A percentile compares a stretch with the other conserved stretches of the same genome.
phyloP scores from a whole-genome alignment of 257 asterid genomes.

The Nicotiana noctiflora region DNA sequence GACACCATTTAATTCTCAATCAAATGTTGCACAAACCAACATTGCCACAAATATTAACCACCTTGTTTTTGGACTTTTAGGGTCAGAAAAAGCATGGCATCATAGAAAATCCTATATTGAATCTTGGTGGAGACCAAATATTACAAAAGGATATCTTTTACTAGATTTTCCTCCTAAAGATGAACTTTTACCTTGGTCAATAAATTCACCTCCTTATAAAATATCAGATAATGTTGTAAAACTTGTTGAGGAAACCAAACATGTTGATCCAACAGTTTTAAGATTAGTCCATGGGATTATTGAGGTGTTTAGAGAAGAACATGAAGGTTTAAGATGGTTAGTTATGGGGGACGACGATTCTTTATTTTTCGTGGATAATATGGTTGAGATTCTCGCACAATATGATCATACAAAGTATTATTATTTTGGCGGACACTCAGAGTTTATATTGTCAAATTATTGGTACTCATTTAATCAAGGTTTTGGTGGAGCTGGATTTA shows the following conservation, averaged over 20 bases:
- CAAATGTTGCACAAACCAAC: background rate
- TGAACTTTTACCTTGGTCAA: slow-evolving; percentile 29
- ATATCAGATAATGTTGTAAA: slow-evolving; percentile 20
- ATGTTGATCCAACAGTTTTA: slow-evolving; percentile 21
- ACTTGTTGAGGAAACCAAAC: slow-evolving; percentile 18
- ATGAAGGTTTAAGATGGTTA: slow-evolving; percentile 34
- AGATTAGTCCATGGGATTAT: slow-evolving; percentile 29
- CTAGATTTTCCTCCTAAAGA: slow-evolving; percentile 21
- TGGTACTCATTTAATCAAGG: slow-evolving; percentile 37
- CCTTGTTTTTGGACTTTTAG: slow-evolving; percentile 33
- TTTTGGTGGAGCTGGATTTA: slow-evolving; percentile 47
- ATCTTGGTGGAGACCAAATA: slow-evolving; percentile 50
- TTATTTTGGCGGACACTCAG: slow-evolving; percentile 43
- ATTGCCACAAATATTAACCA: slow-evolving; percentile 27
- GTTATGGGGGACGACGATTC: slow-evolving; percentile 51
- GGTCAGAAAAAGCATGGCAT: slow-evolving; percentile 30
- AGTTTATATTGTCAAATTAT: slow-evolving; percentile 28
- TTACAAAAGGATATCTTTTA: slow-evolving; percentile 33
- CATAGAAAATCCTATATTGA: slow-evolving; percentile 21
- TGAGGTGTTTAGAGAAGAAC: slow-evolving; percentile 19
- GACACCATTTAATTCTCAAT: background rate
- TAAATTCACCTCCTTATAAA: slow-evolving; percentile 22
- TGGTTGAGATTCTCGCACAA: slow-evolving; percentile 29
- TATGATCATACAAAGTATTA: slow-evolving; percentile 32
- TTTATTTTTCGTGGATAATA: slow-evolving; percentile 29